These are phyloP conservation scores for Penicillium sp. DNA, from an alignment of 2,329 filamentous ascomycete genomes.

Conservation along the genomic window DNA sequence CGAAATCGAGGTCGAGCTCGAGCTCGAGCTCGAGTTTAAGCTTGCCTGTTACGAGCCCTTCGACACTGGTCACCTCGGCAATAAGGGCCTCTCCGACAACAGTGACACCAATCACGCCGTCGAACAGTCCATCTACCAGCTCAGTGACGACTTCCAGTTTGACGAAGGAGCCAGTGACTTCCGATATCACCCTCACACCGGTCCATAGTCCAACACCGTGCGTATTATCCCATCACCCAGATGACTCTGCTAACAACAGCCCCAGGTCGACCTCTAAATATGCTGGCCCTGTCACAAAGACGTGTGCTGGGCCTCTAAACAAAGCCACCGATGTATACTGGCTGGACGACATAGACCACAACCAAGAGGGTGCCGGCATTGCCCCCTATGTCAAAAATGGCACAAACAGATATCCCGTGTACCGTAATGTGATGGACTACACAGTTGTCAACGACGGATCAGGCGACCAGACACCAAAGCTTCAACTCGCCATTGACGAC, in stretches of 20 bases:
- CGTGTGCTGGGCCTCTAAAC: slow-evolving; percentile 11
- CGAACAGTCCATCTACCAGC: neutral
- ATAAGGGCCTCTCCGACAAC: neutral
- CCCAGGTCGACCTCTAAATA: neutral
- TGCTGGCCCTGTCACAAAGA: slow-evolving; percentile 8
- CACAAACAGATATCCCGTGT: slow-evolving; percentile 21
- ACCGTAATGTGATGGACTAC: slow-evolving; percentile 29
- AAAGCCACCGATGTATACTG: slow-evolving; percentile 16
- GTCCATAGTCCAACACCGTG: neutral
- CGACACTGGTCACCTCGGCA: too few species aligned
- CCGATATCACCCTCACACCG: neutral
- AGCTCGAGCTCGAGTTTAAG: too few species aligned
- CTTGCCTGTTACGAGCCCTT: too few species aligned
- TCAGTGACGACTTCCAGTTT: neutral
- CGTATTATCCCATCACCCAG: neutral
- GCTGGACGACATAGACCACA: slow-evolving; percentile 27
- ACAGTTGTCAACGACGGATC: slow-evolving; percentile 23
- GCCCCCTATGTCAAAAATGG: slow-evolving; percentile 18
- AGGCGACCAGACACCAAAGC: slow-evolving; percentile 21
- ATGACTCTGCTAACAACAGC: neutral
- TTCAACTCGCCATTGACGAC: slow-evolving; percentile 29
- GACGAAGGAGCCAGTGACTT: neutral
- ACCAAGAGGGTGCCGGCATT: slow-evolving; percentile 18
- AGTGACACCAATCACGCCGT: neutral
- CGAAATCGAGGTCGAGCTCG: too few species aligned